Percentiles rank a stretch among this genome's conserved stretches.
phyloP scores from a whole-genome alignment of 2,329 filamentous ascomycete species.

The Immersiporthe knoxdaviesiana region DNA sequence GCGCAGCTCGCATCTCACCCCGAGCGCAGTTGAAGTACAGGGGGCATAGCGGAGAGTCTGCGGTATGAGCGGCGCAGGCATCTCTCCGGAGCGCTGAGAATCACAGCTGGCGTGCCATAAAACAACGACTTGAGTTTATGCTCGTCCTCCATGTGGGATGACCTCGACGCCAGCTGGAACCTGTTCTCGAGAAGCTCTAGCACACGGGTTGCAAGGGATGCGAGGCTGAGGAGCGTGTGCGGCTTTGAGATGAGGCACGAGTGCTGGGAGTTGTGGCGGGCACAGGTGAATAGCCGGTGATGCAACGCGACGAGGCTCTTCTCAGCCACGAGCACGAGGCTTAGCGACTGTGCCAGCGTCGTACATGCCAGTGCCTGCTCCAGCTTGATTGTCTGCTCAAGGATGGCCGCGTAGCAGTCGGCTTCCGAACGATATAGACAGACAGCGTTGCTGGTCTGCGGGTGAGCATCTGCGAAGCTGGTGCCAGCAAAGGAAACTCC shows the following conservation, averaged over 20 bases:
- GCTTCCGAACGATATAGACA: too few relatives aligned
- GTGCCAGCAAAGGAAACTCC: neutral
- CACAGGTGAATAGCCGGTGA: neutral
- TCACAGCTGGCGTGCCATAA: neutral
- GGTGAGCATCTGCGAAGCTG: too few relatives aligned
- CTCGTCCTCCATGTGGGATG: neutral
- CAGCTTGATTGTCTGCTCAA: neutral
- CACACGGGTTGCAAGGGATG: neutral
- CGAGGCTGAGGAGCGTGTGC: neutral
- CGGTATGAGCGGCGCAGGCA: neutral
- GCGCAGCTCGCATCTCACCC: neutral
- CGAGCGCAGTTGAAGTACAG: neutral
- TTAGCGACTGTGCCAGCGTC: too few relatives aligned
- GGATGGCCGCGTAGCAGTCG: neutral
- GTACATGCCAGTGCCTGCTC: neutral
- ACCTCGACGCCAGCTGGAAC: neutral
- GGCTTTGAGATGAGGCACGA: neutral
- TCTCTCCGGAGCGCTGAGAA: neutral
- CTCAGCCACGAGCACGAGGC: neutral
- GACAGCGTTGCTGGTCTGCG: too few relatives aligned
- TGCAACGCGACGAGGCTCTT: neutral
- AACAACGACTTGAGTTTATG: neutral
- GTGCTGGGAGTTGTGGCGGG: neutral
- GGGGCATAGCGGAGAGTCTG: neutral
- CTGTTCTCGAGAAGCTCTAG: neutral